phyloP scores from a whole-genome alignment of 2,329 filamentous ascomycete species.

The Aspergillus sclerotialis region DNA sequence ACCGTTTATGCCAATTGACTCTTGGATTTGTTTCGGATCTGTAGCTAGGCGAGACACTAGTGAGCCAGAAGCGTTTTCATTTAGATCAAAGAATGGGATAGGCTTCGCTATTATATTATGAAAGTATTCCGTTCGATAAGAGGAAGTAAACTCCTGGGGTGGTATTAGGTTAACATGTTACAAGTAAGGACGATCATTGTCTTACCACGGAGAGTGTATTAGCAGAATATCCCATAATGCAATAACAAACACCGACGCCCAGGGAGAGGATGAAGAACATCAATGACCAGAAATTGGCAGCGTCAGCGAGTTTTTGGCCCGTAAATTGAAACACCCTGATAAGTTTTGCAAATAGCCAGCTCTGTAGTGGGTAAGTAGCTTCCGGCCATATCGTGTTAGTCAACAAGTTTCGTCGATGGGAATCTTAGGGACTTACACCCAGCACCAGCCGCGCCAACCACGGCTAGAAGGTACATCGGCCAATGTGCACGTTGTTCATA shows the following conservation, averaged over 20 bases:
- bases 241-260: slow-evolving; percentile 39
- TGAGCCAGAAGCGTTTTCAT: slow-evolving; percentile 43
- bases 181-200: slow-evolving; percentile 23
- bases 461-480: slow-evolving; percentile 19
- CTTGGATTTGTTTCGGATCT: slow-evolving; percentile 45
- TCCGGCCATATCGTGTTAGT: not conserved
- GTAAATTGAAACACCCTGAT: slow-evolving; percentile 42
- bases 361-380: slow-evolving; percentile 29
- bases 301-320: slow-evolving; percentile 28
- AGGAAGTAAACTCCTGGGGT: slow-evolving; percentile 2
- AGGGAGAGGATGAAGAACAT: slow-evolving; percentile 53
- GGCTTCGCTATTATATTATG: slow-evolving; percentile 37
- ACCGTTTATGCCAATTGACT: slow-evolving; percentile 43
- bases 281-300: slow-evolving; percentile 46
- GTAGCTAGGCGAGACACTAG: slow-evolving; percentile 42
- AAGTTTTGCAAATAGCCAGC: slow-evolving; percentile 42
- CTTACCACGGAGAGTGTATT: slow-evolving; percentile 41
- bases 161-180: slow-evolving; percentile 24
- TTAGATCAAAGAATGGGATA: slow-evolving; percentile 37
- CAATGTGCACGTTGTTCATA: slow-evolving; percentile 26
- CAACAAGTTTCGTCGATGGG: not conserved
- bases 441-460: slow-evolving; percentile 20
- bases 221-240: slow-evolving; percentile 38
- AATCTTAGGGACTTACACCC: slow-evolving; percentile 19
- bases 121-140: slow-evolving; percentile 30